Evolutionary conservation across 345 rosid genomes (phyloP).

Genomic region (Lenwebbia sp.): DNA sequence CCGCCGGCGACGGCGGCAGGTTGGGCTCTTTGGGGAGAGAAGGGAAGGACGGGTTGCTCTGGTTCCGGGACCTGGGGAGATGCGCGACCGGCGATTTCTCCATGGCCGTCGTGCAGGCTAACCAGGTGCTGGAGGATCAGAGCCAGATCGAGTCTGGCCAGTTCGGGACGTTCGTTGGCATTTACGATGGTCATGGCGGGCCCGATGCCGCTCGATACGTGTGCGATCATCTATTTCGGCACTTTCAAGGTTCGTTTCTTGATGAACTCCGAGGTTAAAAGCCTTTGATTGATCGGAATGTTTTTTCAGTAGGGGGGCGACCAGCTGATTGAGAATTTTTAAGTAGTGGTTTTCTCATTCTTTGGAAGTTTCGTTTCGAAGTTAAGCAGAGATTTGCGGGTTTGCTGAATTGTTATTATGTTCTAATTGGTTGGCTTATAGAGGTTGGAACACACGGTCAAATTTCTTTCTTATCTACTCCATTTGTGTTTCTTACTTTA

Average conservation of each 20-base stretch:
- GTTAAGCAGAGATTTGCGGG: background rate
- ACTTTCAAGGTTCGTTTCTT: slow-evolving; percentile 61
- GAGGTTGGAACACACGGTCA: background rate
- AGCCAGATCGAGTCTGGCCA: slow-evolving; percentile 87
- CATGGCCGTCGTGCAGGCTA: slow-evolving; percentile 90
- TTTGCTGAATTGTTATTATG: background rate
- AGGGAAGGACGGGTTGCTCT: slow-evolving; percentile 69
- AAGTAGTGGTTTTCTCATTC: background rate
- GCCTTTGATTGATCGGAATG: background rate
- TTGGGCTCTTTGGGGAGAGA: slow-evolving; percentile 22
- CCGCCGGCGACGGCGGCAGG: slow-evolving; percentile 3
- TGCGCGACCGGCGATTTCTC: slow-evolving; percentile 73
- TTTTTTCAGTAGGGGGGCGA: background rate
- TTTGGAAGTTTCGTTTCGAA: background rate
- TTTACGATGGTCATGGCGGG: slow-evolving; percentile 93
- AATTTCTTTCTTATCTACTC: background rate
- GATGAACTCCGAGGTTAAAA: background rate
- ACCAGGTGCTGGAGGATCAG: slow-evolving; percentile 79
- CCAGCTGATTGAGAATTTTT: background rate
- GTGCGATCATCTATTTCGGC: slow-evolving; percentile 61
- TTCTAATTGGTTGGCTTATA: background rate
- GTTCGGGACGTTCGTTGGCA: slow-evolving; percentile 85
- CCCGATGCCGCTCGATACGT: slow-evolving; percentile 84
- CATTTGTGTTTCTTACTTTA: background rate
- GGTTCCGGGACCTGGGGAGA: slow-evolving; percentile 66